These are phyloP conservation scores for Uronychia binucleata DNA, from an alignment of 73 alveolate genomes.

Conservation along the genomic window DNA sequence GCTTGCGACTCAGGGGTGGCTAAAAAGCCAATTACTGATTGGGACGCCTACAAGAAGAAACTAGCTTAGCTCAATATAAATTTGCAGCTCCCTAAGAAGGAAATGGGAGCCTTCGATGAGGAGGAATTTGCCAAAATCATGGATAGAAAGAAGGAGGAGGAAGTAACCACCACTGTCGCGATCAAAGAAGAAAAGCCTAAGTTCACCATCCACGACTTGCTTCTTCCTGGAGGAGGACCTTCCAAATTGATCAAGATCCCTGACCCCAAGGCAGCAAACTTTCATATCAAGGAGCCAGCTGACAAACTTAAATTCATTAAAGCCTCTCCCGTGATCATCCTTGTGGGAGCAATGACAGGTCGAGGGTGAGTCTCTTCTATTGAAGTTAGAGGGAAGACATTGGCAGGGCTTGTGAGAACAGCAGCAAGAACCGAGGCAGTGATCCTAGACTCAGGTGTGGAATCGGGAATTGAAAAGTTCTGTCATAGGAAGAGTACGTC, in stretches of 20 bases:
- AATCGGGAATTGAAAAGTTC: conserved; percentile 94
- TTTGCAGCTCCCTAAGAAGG: too few species aligned
- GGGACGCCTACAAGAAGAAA: conserved; percentile 42
- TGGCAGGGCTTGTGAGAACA: conserved; percentile 97
- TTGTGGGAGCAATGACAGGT: conserved; percentile 90
- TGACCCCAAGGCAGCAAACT: conserved; percentile 80
- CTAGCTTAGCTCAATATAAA: neutral
- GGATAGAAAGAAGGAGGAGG: too few species aligned
- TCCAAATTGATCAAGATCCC: conserved; percentile 88
- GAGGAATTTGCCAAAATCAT: too few species aligned
- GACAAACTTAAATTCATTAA: conserved; percentile 83
- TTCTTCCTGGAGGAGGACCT: conserved; percentile 95
- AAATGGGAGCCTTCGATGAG: too few species aligned
- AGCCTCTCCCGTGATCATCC: conserved; percentile 87
- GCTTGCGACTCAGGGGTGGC: conserved; percentile 76
- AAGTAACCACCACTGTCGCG: too few species aligned
- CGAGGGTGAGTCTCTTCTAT: too few species aligned
- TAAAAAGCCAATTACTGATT: conserved; percentile 27
- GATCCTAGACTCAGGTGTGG: conserved; percentile 92
- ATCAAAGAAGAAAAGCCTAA: conserved; percentile 55
- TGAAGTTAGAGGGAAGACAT: conserved; percentile 88
- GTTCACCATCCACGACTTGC: conserved; percentile 87
- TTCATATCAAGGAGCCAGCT: conserved; percentile 77
- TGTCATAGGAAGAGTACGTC: conserved; percentile 83
- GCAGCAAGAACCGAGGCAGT: conserved; percentile 95